Percentiles rank a stretch among this genome's conserved stretches.
Evolutionary conservation across 768 basidiomycete species (phyloP).

Genomic region (Stropharia rugosoannulata): DNA sequence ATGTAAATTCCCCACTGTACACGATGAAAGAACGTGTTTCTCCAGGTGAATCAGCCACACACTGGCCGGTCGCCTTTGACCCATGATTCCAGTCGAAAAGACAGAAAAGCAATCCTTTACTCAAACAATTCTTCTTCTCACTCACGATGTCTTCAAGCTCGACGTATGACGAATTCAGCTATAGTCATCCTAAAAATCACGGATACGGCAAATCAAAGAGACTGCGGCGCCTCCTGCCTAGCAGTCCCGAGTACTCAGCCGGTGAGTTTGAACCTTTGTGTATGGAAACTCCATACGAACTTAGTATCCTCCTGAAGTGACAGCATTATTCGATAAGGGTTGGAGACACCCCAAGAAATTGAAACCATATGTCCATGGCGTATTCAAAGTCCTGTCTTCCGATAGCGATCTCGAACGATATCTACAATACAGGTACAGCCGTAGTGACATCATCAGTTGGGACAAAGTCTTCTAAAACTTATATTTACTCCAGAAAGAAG

Average conservation of each 20-base stretch:
- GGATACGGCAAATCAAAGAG: constrained; percentile 38
- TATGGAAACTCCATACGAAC: background rate
- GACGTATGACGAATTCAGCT: constrained; percentile 35
- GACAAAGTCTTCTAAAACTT: background rate
- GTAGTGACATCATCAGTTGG: background rate
- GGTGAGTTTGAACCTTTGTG: constrained; percentile 30
- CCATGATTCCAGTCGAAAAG: too few species aligned
- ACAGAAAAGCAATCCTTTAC: too few species aligned
- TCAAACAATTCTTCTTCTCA: background rate
- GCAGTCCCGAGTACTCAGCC: constrained; percentile 33
- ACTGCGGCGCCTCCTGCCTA: constrained; percentile 36
- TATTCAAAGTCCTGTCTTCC: constrained; percentile 52
- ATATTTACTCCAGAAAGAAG: constrained; percentile 24
- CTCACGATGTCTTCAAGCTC: constrained; percentile 17
- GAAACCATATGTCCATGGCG: constrained; percentile 43
- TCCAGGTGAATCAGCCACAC: too few species aligned
- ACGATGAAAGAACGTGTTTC: too few species aligned
- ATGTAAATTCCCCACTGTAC: too few species aligned
- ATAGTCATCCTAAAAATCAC: constrained; percentile 43
- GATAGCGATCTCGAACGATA: constrained; percentile 43
- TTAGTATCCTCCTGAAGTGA: constrained; percentile 33
- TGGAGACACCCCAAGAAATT: constrained; percentile 58
- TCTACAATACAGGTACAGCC: constrained; percentile 41
- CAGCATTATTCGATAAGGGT: constrained; percentile 47
- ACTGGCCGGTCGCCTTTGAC: too few species aligned